A percentile compares a stretch with the other conserved stretches of the same genome.
These are phyloP conservation scores for Wickerhamiella australiensis DNA, from an alignment of 805 yeast genomes.

Conservation along the genomic window DNA sequence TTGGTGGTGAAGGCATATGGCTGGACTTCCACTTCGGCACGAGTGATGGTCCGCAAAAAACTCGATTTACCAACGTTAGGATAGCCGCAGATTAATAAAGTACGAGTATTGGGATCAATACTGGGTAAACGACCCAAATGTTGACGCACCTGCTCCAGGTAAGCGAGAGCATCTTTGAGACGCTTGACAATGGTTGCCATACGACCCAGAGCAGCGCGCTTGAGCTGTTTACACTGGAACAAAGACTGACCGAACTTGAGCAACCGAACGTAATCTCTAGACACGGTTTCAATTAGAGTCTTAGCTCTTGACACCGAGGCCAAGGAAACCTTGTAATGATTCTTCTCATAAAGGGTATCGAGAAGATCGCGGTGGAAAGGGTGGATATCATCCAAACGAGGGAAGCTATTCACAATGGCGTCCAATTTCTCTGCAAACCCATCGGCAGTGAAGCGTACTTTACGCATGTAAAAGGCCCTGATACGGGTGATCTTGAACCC, in stretches of 20 bases:
- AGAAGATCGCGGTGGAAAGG: constrained; percentile 97
- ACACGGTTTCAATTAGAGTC: constrained; percentile 85
- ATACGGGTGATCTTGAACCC: constrained; percentile 95
- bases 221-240: constrained; percentile 96
- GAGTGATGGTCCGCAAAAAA: constrained; percentile 81
- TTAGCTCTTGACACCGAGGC: constrained; percentile 93
- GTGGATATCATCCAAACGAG: constrained; percentile 92
- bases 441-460: constrained; percentile 90
- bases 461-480: constrained; percentile 95
- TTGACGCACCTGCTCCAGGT: constrained; percentile 97
- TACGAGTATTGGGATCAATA: constrained; percentile 97
- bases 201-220: constrained; percentile 97
- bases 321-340: constrained; percentile 91
- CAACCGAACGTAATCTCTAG: constrained; percentile 88
- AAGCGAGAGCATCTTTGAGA: constrained; percentile 82
- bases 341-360: constrained; percentile 96
- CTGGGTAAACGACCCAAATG: constrained; percentile 97
- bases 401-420: constrained; percentile 78
- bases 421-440: constrained; percentile 89
- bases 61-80: constrained; percentile 99
- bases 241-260: constrained; percentile 95
- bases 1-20: constrained; percentile 99
- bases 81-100: constrained; percentile 93
- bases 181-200: constrained; percentile 98
- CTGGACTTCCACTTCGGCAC: constrained; percentile 98